phyloP scores from a whole-genome alignment of 106 monocot species.

The Chionographis japonica region DNA sequence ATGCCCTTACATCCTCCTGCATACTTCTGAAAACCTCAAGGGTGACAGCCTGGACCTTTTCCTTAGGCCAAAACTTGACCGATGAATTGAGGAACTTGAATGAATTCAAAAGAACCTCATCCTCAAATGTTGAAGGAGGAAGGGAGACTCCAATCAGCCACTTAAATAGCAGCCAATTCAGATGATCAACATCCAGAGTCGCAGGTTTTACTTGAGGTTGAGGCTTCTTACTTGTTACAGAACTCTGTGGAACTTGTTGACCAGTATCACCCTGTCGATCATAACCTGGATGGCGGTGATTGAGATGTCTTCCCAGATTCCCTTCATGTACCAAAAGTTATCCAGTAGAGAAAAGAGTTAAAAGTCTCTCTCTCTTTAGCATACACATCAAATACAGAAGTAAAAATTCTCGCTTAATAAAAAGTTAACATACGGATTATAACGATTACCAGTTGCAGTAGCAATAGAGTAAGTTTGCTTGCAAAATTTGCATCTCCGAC shows the following conservation, averaged over 20 bases:
- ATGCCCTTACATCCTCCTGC: slow-evolving; percentile 62
- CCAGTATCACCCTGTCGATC: slow-evolving; percentile 34
- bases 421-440: background rate
- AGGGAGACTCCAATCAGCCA: slow-evolving; percentile 55
- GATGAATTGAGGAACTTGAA: slow-evolving; percentile 64
- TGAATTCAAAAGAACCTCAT: slow-evolving; percentile 32
- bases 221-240: slow-evolving; percentile 26
- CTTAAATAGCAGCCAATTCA: slow-evolving; percentile 73
- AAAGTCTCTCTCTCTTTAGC: background rate
- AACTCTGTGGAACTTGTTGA: slow-evolving; percentile 18
- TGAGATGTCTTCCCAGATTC: slow-evolving; percentile 90
- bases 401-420: no score
- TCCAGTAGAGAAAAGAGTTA: background rate
- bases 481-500: slow-evolving; percentile 84
- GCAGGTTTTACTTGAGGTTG: slow-evolving; percentile 32
- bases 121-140: slow-evolving; percentile 51
- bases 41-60: slow-evolving; percentile 45
- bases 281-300: slow-evolving; percentile 85
- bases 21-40: slow-evolving; percentile 62
- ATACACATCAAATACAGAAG: no score
- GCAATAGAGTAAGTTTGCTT: slow-evolving; percentile 88
- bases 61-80: slow-evolving; percentile 59
- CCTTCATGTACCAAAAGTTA: slow-evolving; percentile 35
- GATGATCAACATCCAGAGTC: slow-evolving; percentile 47
- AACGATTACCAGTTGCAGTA: slow-evolving; percentile 72